Evolutionary conservation across 768 basidiomycete species (phyloP).

Genomic region (Leccinum truebloodii): DNA sequence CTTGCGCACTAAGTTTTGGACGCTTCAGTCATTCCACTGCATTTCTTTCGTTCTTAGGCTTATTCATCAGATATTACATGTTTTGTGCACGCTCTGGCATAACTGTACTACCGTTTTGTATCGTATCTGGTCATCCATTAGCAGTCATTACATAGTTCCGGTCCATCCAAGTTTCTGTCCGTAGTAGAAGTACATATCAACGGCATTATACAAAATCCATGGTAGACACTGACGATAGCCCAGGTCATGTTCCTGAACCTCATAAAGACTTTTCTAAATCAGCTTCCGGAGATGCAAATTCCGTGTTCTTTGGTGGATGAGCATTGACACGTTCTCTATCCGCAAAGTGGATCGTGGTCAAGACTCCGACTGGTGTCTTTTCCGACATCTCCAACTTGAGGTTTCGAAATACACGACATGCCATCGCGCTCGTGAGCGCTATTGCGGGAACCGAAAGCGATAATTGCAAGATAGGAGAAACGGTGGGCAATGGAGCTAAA

Average conservation of each 20-base stretch:
- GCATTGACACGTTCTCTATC: constrained; percentile 2
- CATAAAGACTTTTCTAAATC: constrained; percentile 5
- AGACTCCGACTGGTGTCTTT: constrained; percentile 7
- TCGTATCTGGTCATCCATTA: constrained; percentile 1
- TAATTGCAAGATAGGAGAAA: constrained; percentile 25
- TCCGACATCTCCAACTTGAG: constrained; percentile 24
- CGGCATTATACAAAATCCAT: background rate
- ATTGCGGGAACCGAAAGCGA: constrained; percentile 30
- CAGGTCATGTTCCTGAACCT: background rate
- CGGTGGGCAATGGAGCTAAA: constrained; percentile 16
- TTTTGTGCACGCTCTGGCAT: constrained; percentile 1
- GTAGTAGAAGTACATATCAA: background rate
- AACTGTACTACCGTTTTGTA: constrained; percentile 22
- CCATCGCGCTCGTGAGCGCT: constrained; percentile 35
- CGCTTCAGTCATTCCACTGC: background rate
- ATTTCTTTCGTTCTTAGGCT: background rate
- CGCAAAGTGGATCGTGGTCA: constrained; percentile 23
- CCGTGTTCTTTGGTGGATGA: constrained; percentile 3
- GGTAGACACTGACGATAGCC: constrained; percentile 1
- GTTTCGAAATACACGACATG: constrained; percentile 37
- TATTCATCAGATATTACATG: background rate
- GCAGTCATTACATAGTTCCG: background rate
- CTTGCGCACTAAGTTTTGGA: constrained; percentile 11
- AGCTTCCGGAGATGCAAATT: background rate
- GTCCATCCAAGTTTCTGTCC: background rate